Evolutionary conservation across 306 rosid species (phyloP).

Genomic region (Erythrophleum fordii): DNA sequence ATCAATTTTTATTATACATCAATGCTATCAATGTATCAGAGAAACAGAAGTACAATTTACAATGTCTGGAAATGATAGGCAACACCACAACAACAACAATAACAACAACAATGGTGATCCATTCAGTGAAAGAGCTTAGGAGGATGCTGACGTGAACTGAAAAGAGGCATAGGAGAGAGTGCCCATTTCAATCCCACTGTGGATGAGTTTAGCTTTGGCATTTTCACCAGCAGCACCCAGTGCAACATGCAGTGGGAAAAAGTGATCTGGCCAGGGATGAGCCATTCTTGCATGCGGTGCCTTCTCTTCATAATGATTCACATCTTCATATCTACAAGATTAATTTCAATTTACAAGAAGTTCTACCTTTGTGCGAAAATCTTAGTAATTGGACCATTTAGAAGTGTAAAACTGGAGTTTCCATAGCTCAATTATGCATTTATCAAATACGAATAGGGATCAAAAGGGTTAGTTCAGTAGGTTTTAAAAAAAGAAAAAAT

Average conservation of each 20-base stretch:
- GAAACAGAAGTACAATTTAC: slow-evolving; percentile 25
- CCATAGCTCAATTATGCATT: slow-evolving; percentile 22
- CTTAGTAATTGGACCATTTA: neutral
- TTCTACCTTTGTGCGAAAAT: slow-evolving; percentile 1
- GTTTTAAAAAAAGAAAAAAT: neutral
- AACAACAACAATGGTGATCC: neutral
- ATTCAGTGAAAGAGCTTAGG: slow-evolving; percentile 10
- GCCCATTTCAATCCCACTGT: slow-evolving; percentile 62
- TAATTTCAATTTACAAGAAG: slow-evolving; percentile 30
- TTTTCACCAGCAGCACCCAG: slow-evolving; percentile 77
- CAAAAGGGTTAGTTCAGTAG: neutral
- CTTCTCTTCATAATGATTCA: slow-evolving; percentile 64
- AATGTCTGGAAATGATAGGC: neutral
- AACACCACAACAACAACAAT: neutral
- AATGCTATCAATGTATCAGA: neutral
- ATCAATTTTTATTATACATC: neutral
- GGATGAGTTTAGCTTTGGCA: slow-evolving; percentile 67
- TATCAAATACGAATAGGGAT: neutral
- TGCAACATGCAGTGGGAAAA: slow-evolving; percentile 82
- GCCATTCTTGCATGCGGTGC: slow-evolving; percentile 81
- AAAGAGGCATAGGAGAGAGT: slow-evolving; percentile 80
- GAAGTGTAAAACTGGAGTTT: neutral
- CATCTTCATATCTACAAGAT: slow-evolving; percentile 69
- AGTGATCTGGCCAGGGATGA: slow-evolving; percentile 82
- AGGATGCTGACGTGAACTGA: slow-evolving; percentile 57